These are phyloP conservation scores for Tetragonia tetragonoides DNA, from an alignment of 148 eudicot species.

Conservation along the genomic window DNA sequence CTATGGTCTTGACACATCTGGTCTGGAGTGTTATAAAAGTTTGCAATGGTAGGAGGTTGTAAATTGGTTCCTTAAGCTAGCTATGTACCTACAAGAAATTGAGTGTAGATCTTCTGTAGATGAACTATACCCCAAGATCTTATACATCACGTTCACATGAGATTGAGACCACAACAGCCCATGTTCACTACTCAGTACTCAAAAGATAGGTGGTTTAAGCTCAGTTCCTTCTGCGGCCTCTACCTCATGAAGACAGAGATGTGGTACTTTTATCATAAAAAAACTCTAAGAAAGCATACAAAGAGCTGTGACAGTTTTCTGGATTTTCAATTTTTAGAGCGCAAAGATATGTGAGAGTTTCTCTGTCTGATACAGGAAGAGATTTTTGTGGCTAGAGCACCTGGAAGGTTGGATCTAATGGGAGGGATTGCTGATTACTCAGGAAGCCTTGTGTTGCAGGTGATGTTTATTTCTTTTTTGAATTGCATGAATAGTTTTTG, in stretches of 20 bases:
- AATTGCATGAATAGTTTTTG: too few species aligned
- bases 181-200: background rate
- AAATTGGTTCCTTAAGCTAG: background rate
- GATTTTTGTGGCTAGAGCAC: slow-evolving; percentile 91
- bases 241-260: background rate
- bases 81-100: background rate
- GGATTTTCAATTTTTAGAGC: too few species aligned
- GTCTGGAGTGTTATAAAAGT: background rate
- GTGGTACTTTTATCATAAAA: too few species aligned
- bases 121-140: background rate
- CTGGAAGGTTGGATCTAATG: slow-evolving; percentile 97
- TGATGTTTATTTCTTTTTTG: slow-evolving; percentile 13
- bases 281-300: too few species aligned
- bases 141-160: background rate
- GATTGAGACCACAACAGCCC: background rate
- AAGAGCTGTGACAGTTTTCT: too few species aligned
- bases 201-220: background rate
- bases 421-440: slow-evolving; percentile 99
- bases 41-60: background rate
- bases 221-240: background rate
- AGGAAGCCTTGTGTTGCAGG: slow-evolving; percentile 98
- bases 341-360: background rate
- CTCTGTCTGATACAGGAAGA: slow-evolving; percentile 62
- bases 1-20: background rate
- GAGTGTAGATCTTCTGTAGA: background rate